Percentiles rank a stretch among this genome's conserved stretches.
These are phyloP conservation scores for Neurospora sublineolata DNA, from an alignment of 495 filamentous ascomycete species.

Conservation along the genomic window DNA sequence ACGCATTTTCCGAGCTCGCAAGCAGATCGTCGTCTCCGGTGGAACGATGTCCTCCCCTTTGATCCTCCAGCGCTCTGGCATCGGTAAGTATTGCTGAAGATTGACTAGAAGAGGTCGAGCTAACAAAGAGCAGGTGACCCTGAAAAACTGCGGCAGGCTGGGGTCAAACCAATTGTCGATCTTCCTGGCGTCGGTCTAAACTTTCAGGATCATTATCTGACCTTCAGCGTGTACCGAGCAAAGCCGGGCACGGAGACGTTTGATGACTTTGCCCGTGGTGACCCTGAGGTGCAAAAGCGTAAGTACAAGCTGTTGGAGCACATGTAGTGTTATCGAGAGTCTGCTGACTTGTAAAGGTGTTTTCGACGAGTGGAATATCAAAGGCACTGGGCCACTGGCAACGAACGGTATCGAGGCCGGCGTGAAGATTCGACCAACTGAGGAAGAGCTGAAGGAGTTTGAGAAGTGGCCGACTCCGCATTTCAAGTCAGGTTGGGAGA, in stretches of 20 bases:
- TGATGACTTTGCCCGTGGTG: slow-evolving; percentile 69
- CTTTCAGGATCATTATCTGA: slow-evolving; percentile 81
- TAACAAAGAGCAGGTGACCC: slow-evolving; percentile 35
- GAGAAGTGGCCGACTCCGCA: slow-evolving; percentile 54
- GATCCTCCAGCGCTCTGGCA: slow-evolving; percentile 65
- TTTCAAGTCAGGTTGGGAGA: slow-evolving; percentile 61
- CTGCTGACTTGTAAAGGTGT: slow-evolving; percentile 25
- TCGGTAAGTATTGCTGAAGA: slow-evolving; percentile 19
- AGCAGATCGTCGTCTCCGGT: slow-evolving; percentile 67
- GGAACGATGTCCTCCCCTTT: slow-evolving; percentile 71
- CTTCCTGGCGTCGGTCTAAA: slow-evolving; percentile 75
- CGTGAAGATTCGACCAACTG: slow-evolving; percentile 65
- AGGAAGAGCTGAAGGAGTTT: slow-evolving; percentile 57
- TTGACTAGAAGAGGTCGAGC: neutral
- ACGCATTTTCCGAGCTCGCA: slow-evolving; percentile 55
- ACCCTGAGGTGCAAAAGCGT: slow-evolving; percentile 56
- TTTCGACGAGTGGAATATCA: slow-evolving; percentile 66
- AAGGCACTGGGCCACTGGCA: slow-evolving; percentile 68
- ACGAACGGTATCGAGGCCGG: slow-evolving; percentile 80
- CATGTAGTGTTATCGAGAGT: neutral
- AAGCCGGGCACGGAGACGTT: slow-evolving; percentile 71
- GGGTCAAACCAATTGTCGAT: slow-evolving; percentile 61
- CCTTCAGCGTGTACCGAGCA: slow-evolving; percentile 62
- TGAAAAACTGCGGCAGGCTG: slow-evolving; percentile 58
- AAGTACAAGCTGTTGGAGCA: neutral